A percentile compares a stretch with the other conserved stretches of the same genome.
Conservation (phyloP, 2,329 filamentous ascomycete species). For the Penicillium paneum region DNA sequence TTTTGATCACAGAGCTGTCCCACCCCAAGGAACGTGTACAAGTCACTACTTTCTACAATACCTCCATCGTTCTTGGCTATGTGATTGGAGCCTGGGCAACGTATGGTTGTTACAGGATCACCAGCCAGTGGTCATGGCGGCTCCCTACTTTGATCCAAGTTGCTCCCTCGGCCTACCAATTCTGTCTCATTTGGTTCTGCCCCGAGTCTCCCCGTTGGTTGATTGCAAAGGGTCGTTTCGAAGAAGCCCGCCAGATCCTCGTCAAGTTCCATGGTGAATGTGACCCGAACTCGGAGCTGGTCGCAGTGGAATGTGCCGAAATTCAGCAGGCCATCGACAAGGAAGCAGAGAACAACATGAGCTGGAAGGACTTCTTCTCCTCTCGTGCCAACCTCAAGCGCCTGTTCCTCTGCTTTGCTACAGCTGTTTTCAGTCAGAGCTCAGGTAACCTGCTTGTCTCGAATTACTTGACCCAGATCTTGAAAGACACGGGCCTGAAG, state of each 20-base stretch:
- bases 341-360: conserved; percentile 45
- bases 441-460: conserved; percentile 45
- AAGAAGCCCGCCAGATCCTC: conserved; percentile 52
- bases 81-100: conserved; percentile 41
- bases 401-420: conserved; percentile 41
- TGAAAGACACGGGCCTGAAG: conserved; percentile 42
- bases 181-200: conserved; percentile 50
- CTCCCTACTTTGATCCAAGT: conserved; percentile 55
- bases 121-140: conserved; percentile 49
- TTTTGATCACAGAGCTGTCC: conserved; percentile 44
- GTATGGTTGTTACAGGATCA: conserved; percentile 31
- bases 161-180: conserved; percentile 39
- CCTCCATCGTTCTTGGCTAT: conserved; percentile 43
- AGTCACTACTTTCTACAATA: conserved; percentile 42
- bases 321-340: conserved; percentile 49
- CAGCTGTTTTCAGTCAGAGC: conserved; percentile 43
- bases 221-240: conserved; percentile 50
- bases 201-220: conserved; percentile 62
- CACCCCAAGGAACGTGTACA: conserved; percentile 43
- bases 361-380: conserved; percentile 45
- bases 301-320: conserved; percentile 50
- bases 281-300: conserved; percentile 45
- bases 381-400: conserved; percentile 42
- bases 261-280: conserved; percentile 53
- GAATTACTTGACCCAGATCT: conserved; percentile 39